A percentile compares a stretch with the other conserved stretches of the same genome.
These are phyloP conservation scores for Paramecium bursaria DNA, from an alignment of 73 alveolate genomes.

Conservation along the genomic window DNA sequence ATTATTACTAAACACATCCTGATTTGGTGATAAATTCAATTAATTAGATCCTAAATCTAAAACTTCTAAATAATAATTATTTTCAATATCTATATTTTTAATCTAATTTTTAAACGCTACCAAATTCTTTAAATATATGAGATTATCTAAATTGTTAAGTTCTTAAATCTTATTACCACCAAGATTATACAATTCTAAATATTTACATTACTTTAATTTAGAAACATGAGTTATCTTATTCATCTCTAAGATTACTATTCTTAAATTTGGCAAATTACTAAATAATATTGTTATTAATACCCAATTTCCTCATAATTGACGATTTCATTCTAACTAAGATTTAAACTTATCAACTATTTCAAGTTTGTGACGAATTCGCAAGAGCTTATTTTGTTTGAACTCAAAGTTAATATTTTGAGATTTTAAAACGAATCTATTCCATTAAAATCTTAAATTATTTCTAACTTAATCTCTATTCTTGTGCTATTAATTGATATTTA, in stretches of 20 bases:
- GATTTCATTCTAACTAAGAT: constrained; percentile 12
- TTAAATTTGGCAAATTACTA: constrained; percentile 6
- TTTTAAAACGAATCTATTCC: constrained; percentile 19
- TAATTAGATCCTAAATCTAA: constrained; percentile 44
- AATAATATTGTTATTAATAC: neutral
- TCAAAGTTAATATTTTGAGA: neutral
- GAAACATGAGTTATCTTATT: constrained; percentile 22
- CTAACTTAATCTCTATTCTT: constrained; percentile 38
- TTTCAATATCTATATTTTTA: neutral
- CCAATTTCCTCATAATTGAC: neutral
- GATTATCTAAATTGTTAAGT: constrained; percentile 25
- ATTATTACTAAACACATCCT: neutral
- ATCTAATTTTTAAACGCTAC: constrained; percentile 4
- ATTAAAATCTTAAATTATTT: neutral
- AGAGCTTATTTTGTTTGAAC: constrained; percentile 4
- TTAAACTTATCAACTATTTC: neutral
- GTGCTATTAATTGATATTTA: neutral
- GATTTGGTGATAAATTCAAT: neutral
- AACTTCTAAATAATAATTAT: neutral
- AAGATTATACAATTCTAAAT: constrained; percentile 14
- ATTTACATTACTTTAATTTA: neutral
- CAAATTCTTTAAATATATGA: constrained; percentile 12
- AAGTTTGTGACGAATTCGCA: neutral
- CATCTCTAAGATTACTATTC: constrained; percentile 40
- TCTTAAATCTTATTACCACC: constrained; percentile 12